Evolutionary conservation across 176 grass and related monocot species (phyloP).

Genomic region (Carex littledalei): DNA sequence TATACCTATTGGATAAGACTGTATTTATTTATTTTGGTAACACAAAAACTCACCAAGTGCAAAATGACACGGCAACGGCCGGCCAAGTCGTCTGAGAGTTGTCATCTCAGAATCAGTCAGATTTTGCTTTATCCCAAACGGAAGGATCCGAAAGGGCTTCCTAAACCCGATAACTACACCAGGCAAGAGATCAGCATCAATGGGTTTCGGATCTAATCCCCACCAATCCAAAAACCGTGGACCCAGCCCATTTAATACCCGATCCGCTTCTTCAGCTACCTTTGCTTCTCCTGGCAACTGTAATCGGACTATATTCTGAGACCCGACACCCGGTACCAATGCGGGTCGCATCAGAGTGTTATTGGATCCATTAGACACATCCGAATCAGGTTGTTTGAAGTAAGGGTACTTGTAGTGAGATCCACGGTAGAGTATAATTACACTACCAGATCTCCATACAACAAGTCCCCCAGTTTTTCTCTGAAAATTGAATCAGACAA

Average conservation of each 20-base stretch:
- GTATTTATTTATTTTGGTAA: not conserved
- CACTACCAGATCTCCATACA: slow-evolving; percentile 91
- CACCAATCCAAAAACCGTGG: slow-evolving; percentile 80
- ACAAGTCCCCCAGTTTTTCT: slow-evolving; percentile 91
- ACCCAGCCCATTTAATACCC: slow-evolving; percentile 70
- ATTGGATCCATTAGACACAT: slow-evolving; percentile 5
- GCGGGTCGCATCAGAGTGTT: slow-evolving; percentile 21
- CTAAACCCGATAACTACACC: slow-evolving; percentile 62
- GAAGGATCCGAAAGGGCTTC: slow-evolving; percentile 78
- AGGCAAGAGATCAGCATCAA: slow-evolving; percentile 85
- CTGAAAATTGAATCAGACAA: slow-evolving; percentile 19
- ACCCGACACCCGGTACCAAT: slow-evolving; percentile 72
- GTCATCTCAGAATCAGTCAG: slow-evolving; percentile 90
- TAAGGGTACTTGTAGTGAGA: slow-evolving; percentile 76
- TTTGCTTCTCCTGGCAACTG: slow-evolving; percentile 70
- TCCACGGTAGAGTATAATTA: slow-evolving; percentile 83
- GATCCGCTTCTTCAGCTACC: slow-evolving; percentile 65
- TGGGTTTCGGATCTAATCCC: slow-evolving; percentile 66
- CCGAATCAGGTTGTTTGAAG: slow-evolving; percentile 20
- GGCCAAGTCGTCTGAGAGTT: slow-evolving; percentile 56
- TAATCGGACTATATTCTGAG: slow-evolving; percentile 57
- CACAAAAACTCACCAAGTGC: slow-evolving; percentile 55
- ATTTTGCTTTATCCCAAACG: slow-evolving; percentile 66
- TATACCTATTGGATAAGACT: no score
- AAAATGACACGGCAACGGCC: slow-evolving; percentile 68